Conservation (phyloP, 2,329 filamentous ascomycete genomes). For the Beauveria australis region DNA sequence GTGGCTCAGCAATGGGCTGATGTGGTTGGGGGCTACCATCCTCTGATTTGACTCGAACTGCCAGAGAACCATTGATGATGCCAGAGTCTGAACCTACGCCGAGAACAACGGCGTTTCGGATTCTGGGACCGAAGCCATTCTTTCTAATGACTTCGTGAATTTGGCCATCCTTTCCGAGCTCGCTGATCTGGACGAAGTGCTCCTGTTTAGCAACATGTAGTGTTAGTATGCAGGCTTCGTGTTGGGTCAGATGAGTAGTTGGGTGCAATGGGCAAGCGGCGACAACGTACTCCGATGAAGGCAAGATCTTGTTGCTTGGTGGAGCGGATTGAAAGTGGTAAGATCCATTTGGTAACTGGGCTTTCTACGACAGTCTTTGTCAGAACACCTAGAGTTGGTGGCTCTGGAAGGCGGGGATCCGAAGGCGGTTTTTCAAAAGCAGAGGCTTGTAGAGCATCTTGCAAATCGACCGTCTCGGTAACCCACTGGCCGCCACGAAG, state of each 20-base stretch:
- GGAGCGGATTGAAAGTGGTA: conserved; percentile 71
- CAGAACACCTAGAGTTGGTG: conserved; percentile 60
- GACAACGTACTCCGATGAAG: conserved; percentile 63
- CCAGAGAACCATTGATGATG: conserved; percentile 16
- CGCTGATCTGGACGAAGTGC: conserved; percentile 70
- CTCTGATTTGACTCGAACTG: conserved; percentile 28
- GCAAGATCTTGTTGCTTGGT: conserved; percentile 69
- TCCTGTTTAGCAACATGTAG: conserved; percentile 42
- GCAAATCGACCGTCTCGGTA: conserved; percentile 40
- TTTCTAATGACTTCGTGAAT: conserved; percentile 71
- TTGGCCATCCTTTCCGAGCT: conserved; percentile 60
- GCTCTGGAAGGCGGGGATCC: conserved; percentile 23
- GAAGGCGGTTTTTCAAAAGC: conserved; percentile 22
- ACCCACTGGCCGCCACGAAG: conserved; percentile 49
- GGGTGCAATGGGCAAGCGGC: neutral
- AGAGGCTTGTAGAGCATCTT: conserved; percentile 33
- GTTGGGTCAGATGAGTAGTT: neutral
- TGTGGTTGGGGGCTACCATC: conserved; percentile 31
- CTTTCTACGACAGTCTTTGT: conserved; percentile 72
- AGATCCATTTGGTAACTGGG: conserved; percentile 65
- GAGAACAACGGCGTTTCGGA: conserved; percentile 71
- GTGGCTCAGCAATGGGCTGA: conserved; percentile 16
- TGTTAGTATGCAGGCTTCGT: conserved; percentile 5
- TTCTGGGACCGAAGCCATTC: conserved; percentile 68
- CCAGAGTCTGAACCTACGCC: conserved; percentile 40